Conservation (phyloP, 768 basidiomycete genomes). For the Panaeolus cyanescens region DNA sequence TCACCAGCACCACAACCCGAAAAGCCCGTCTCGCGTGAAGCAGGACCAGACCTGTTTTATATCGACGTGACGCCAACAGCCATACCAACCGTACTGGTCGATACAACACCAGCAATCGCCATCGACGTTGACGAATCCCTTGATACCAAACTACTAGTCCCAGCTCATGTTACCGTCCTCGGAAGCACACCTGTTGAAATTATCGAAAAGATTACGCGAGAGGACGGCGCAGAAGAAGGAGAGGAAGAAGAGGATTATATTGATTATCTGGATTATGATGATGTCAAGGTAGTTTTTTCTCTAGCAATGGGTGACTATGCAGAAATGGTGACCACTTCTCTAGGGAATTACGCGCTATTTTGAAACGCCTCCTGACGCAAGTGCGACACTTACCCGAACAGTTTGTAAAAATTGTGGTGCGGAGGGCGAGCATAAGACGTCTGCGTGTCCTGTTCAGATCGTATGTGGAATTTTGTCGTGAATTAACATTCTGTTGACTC, state of each 20-base stretch:
- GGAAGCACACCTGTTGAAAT: constrained; percentile 48
- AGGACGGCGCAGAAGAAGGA: constrained; percentile 51
- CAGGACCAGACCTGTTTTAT: constrained; percentile 35
- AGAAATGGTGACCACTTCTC: neutral
- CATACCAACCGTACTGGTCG: constrained; percentile 28
- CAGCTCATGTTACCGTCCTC: constrained; percentile 68
- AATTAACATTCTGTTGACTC: neutral
- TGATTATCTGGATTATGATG: constrained; percentile 77
- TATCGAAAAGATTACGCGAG: constrained; percentile 35
- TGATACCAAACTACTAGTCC: constrained; percentile 51
- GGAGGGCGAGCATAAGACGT: constrained; percentile 69
- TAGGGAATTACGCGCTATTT: constrained; percentile 70
- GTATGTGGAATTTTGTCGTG: constrained; percentile 41
- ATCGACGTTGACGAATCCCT: constrained; percentile 5
- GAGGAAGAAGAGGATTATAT: constrained; percentile 66
- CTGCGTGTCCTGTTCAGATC: constrained; percentile 70
- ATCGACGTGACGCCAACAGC: constrained; percentile 48
- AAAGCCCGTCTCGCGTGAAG: neutral
- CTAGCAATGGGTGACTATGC: too few relatives aligned
- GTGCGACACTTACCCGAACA: constrained; percentile 43
- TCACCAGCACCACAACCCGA: neutral
- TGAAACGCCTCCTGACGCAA: constrained; percentile 45
- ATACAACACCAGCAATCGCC: constrained; percentile 4
- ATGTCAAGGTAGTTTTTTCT: constrained; percentile 46
- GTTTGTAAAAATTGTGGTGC: constrained; percentile 81